These are phyloP conservation scores for Heliocybe sulcata DNA, from an alignment of 1,284 basidiomycete species.

Conservation along the genomic window DNA sequence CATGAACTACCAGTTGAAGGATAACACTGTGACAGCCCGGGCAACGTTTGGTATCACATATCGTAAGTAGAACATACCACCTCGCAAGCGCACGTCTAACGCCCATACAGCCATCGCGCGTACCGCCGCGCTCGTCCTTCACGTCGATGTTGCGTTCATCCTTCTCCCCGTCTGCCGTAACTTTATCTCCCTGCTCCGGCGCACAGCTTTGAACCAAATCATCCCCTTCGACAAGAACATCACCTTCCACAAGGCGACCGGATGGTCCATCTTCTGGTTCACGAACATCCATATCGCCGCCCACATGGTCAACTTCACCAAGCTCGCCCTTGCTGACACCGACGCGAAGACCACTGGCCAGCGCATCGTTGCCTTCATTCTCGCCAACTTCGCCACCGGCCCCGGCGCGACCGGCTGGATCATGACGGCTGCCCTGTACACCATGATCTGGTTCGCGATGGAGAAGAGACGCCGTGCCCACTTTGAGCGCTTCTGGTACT, in stretches of 20 bases:
- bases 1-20: conserved; percentile 71
- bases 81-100: neutral
- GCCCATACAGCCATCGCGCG: conserved; percentile 63
- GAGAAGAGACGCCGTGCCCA: conserved; percentile 69
- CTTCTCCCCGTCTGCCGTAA: conserved; percentile 88
- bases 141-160: conserved; percentile 86
- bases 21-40: conserved; percentile 63
- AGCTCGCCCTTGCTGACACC: conserved; percentile 53
- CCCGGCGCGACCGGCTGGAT: conserved; percentile 90
- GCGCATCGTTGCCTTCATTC: conserved; percentile 60
- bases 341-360: conserved; percentile 44
- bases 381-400: conserved; percentile 78
- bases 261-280: conserved; percentile 79
- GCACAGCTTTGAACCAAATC: conserved; percentile 74
- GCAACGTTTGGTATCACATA: conserved; percentile 67
- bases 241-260: conserved; percentile 82
- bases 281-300: conserved; percentile 65
- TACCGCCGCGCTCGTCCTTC: conserved; percentile 77
- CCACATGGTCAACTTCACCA: conserved; percentile 77
- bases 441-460: conserved; percentile 79
- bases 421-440: conserved; percentile 64
- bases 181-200: conserved; percentile 79
- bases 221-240: conserved; percentile 90
- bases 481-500: conserved; percentile 88
- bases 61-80: conserved; percentile 38